Evolutionary conservation across 495 filamentous ascomycete genomes (phyloP), one percentile per base, ranked within the genome.

Genomic region (Aspergillus biplanus): DNA sequence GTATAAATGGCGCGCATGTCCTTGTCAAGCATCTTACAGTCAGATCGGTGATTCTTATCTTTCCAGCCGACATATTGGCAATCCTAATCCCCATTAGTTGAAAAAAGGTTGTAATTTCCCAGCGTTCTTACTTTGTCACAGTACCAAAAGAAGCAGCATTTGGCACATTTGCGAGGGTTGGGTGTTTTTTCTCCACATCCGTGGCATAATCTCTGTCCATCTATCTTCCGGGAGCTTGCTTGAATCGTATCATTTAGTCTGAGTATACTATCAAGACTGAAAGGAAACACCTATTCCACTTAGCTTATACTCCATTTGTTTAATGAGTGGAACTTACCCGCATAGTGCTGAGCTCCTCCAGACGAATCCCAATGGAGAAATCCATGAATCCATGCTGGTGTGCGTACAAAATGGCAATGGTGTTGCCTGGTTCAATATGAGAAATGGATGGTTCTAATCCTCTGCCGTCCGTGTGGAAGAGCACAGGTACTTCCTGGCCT

Each of bases 331-430:
- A 6, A 39, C 12, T 12, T 39, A 54, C 32, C 32, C 52, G 52
- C 3, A 54, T 54, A 54, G 52, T 54, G 32, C 13, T 54, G 33
- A 35, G 13, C 31, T 54, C 52, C n/a, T 54, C 52, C 15, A 33
- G 32, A 54, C 52, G 52, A 35, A 54, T 54, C 8, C 52, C 52
- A 15, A 33, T 34, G 8, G 9, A 34, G 52, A 34, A 13, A 35
- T 34, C 27, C 52, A 54, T 34, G 33, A 54, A 54, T 3, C 27
- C 52, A 35, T 54, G 52, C 6, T 34, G 52, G 13, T 54, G 27
- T 54, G 52, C 27, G 32, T 54, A 54, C 27, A 54, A n/a, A 16
- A 54, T 54, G 27, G 52, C 33, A 34, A 54, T 12, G 35, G 35
- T 39, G 12, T 39, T 35, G 52, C 52, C 52, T 15, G 31, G 27